Conservation (phyloP, 2,329 filamentous ascomycete species). For the Aspergillus oerlinghausenensis region DNA sequence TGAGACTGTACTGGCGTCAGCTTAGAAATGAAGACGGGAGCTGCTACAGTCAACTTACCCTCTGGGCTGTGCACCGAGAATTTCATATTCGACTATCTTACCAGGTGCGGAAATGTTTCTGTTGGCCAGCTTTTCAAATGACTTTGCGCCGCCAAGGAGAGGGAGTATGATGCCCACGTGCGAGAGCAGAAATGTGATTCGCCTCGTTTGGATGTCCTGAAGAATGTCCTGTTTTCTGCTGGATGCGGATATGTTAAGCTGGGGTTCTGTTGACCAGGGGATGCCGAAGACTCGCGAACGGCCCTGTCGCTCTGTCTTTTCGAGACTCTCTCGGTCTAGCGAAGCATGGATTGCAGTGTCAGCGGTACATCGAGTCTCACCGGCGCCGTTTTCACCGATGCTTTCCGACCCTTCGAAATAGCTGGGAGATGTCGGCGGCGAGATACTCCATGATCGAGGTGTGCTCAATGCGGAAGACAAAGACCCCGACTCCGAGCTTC, state of each 20-base stretch:
- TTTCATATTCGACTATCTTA: background rate
- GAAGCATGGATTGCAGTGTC: background rate
- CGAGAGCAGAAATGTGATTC: background rate
- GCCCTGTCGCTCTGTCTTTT: background rate
- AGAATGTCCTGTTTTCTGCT: background rate
- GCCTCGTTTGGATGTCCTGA: background rate
- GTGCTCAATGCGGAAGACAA: background rate
- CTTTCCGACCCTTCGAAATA: background rate
- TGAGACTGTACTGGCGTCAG: conserved; percentile 34
- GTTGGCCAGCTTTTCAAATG: background rate
- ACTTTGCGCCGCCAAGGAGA: background rate
- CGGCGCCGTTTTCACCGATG: background rate
- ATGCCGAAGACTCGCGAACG: background rate
- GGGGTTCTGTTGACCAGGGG: background rate
- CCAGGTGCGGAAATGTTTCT: background rate
- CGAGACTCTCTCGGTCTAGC: background rate
- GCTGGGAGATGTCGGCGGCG: background rate
- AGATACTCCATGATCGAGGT: background rate
- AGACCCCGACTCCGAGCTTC: background rate
- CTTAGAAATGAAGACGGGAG: background rate
- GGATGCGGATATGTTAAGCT: background rate
- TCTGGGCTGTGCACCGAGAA: background rate
- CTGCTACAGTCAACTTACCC: background rate
- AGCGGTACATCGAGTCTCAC: too few species aligned
- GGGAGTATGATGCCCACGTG: conserved; percentile 1